phyloP scores from a whole-genome alignment of 768 basidiomycete species.

The Auriculariales sp. region DNA sequence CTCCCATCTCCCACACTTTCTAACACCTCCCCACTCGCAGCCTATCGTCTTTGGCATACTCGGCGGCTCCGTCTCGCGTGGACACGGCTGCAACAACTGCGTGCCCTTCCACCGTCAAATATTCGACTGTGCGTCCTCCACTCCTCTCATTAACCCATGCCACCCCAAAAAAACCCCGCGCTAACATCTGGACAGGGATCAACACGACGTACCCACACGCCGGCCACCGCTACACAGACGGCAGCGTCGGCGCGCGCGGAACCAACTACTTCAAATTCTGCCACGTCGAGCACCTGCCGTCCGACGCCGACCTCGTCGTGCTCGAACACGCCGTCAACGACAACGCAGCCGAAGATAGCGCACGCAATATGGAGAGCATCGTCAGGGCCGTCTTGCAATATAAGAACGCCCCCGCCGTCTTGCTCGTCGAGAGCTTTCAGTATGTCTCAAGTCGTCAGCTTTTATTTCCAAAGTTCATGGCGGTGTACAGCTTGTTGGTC shows the following conservation, averaged over 20 bases:
- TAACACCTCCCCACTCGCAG: too few species aligned
- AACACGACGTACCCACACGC: conserved; percentile 3
- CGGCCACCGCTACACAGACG: not conserved
- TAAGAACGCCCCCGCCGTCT: not conserved
- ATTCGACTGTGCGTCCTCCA: conserved; percentile 1
- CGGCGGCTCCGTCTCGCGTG: conserved; percentile 2
- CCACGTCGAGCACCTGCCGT: conserved; percentile 1
- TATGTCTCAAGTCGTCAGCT: too few species aligned
- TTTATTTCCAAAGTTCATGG: too few species aligned
- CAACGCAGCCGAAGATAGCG: not conserved
- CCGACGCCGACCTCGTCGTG: conserved; percentile 1
- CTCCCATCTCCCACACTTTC: conserved; percentile 1
- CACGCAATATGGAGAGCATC: conserved; percentile 2
- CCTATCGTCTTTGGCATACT: too few species aligned
- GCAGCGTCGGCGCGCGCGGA: conserved; percentile 3
- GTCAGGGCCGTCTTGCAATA: not conserved
- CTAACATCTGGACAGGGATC: not conserved
- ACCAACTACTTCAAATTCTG: conserved; percentile 4
- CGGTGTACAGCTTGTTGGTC: conserved; percentile 1
- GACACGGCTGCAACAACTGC: conserved; percentile 3
- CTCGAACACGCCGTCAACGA: conserved; percentile 3
- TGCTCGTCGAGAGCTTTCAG: too few species aligned
- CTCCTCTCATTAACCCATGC: not conserved
- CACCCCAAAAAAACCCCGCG: not conserved
- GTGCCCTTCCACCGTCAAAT: conserved; percentile 3